These are phyloP conservation scores for Trichosporon asahii DNA, from an alignment of 1,284 basidiomycete species.

Conservation along the genomic window DNA sequence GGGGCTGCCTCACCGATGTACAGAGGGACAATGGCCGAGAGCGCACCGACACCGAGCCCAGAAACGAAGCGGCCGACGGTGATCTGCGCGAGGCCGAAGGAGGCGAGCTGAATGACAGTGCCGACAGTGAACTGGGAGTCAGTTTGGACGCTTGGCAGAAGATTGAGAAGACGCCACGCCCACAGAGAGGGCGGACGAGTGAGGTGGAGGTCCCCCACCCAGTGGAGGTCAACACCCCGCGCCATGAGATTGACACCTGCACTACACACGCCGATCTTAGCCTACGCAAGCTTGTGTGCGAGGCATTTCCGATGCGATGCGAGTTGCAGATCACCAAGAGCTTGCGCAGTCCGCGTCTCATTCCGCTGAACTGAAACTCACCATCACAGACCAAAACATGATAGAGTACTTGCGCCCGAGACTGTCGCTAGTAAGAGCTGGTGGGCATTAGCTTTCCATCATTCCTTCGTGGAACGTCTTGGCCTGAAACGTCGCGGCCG, in stretches of 20 bases:
- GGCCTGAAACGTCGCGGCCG: not conserved
- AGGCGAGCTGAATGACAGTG: slow-evolving; percentile 66
- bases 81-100: slow-evolving; percentile 65
- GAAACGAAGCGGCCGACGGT: slow-evolving; percentile 56
- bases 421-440: slow-evolving; percentile 72
- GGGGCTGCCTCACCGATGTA: slow-evolving; percentile 78
- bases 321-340: no score
- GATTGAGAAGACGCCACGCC: not conserved
- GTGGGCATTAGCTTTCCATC: slow-evolving; percentile 55
- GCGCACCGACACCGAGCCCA: slow-evolving; percentile 64
- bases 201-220: not conserved
- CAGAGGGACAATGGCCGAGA: slow-evolving; percentile 73
- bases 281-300: no score
- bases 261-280: not conserved
- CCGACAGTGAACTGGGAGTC: slow-evolving; percentile 57
- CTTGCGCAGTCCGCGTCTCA: not conserved
- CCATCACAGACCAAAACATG: slow-evolving; percentile 68
- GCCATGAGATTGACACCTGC: not conserved
- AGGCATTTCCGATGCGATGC: no score
- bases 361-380: slow-evolving; percentile 18
- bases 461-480: slow-evolving; percentile 55
- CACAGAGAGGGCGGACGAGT: not conserved
- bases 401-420: slow-evolving; percentile 69
- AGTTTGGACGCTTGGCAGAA: not conserved
- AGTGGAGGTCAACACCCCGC: not conserved